A percentile compares a stretch with the other conserved stretches of the same genome.
Evolutionary conservation across 1,284 basidiomycete genomes (phyloP).

Genomic region (Ceratobasidium sp.): DNA sequence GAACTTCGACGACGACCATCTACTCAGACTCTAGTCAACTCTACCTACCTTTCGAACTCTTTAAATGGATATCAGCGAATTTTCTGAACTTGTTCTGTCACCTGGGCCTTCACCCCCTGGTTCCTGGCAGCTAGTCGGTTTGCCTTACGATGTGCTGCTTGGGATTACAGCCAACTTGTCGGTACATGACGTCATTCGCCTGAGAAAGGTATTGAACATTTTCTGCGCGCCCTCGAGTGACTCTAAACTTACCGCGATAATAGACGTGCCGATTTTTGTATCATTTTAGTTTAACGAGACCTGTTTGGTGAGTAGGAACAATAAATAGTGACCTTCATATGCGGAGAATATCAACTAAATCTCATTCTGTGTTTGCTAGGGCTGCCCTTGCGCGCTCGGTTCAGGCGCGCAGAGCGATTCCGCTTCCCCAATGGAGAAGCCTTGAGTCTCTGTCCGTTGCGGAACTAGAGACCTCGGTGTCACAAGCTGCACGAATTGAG

Average conservation of each 20-base stretch:
- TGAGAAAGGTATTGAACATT: conserved; percentile 13
- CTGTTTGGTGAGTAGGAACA: conserved; percentile 42
- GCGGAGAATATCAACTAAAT: background rate
- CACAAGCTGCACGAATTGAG: conserved; percentile 36
- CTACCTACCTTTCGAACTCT: background rate
- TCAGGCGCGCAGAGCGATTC: conserved; percentile 26
- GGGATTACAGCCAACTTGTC: conserved; percentile 3
- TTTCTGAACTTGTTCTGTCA: conserved; percentile 32
- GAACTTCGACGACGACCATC: too few species aligned
- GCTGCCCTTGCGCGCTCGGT: conserved; percentile 8
- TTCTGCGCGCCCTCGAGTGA: background rate
- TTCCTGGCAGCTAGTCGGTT: background rate
- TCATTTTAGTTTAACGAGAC: conserved; percentile 29
- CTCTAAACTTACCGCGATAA: background rate
- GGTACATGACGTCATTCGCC: conserved; percentile 25
- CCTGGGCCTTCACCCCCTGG: background rate
- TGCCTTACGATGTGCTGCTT: conserved; percentile 40
- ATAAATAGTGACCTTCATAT: background rate
- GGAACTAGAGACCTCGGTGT: conserved; percentile 34
- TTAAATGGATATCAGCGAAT: background rate
- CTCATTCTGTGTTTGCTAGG: conserved; percentile 3
- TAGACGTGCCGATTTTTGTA: conserved; percentile 24
- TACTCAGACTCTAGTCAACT: background rate
- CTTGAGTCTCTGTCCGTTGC: conserved; percentile 19
- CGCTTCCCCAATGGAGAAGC: conserved; percentile 31